These are phyloP conservation scores for Aspergillus pseudotamarii DNA, from an alignment of 2,329 filamentous ascomycete genomes.

Conservation along the genomic window DNA sequence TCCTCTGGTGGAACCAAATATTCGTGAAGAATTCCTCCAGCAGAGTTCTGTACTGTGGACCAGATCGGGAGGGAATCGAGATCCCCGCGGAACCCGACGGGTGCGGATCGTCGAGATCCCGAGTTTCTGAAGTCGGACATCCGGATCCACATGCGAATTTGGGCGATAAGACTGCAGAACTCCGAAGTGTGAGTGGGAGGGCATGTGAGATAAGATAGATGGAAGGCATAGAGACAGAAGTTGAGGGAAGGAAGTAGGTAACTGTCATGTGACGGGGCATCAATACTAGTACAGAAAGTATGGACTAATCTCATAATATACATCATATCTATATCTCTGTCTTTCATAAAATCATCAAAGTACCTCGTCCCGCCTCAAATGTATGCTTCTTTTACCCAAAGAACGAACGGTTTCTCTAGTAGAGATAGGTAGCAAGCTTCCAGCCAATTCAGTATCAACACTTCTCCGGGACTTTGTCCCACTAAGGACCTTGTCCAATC, in stretches of 20 bases:
- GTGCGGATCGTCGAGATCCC: conserved; percentile 2
- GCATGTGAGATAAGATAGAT: not conserved
- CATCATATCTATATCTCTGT: not conserved
- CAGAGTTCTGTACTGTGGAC: not conserved
- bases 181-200: not conserved
- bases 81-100: conserved; percentile 3
- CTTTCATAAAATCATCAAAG: conserved; percentile 3
- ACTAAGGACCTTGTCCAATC: conserved; percentile 32
- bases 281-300: not conserved
- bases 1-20: not conserved
- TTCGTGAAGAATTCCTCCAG: not conserved
- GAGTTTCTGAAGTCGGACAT: conserved; percentile 23
- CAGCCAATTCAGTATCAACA: conserved; percentile 28
- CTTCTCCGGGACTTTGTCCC: conserved; percentile 27
- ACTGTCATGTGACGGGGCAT: not conserved
- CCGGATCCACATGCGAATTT: conserved; percentile 34
- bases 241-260: not conserved
- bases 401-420: conserved; percentile 24
- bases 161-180: conserved; percentile 19
- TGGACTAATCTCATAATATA: not conserved
- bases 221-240: not conserved
- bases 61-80: not conserved
- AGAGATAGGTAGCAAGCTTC: conserved; percentile 30
- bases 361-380: conserved; percentile 1
- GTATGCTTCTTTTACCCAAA: conserved; percentile 1